Evolutionary conservation across 768 basidiomycete genomes (phyloP).

Genomic region (Leccinum ochraceum): DNA sequence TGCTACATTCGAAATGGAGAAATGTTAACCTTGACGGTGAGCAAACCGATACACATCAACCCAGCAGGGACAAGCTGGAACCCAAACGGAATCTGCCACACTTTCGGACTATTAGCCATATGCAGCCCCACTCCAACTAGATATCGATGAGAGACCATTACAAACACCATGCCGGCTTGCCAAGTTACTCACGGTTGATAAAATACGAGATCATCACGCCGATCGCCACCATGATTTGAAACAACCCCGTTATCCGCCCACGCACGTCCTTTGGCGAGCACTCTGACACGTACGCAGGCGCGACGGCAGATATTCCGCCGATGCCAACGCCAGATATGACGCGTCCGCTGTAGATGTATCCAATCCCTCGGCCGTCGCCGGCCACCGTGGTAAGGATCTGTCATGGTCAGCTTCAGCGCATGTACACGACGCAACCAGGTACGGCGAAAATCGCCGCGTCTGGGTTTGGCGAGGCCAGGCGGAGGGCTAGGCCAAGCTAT

Average conservation of each 20-base stretch:
- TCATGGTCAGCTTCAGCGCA: not conserved
- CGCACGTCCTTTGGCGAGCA: constrained; percentile 86
- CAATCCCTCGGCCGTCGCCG: constrained; percentile 52
- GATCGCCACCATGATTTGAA: constrained; percentile 83
- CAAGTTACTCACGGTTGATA: constrained; percentile 59
- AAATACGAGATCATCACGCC: constrained; percentile 89
- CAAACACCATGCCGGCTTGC: not conserved
- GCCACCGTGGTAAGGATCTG: constrained; percentile 76
- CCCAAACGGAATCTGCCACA: constrained; percentile 77
- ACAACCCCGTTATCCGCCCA: constrained; percentile 81
- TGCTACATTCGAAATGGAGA: not conserved
- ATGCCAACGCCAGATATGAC: constrained; percentile 80
- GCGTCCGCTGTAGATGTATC: constrained; percentile 78
- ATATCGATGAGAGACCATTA: constrained; percentile 3
- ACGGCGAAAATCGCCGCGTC: not conserved
- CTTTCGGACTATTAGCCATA: constrained; percentile 42
- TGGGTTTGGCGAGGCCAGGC: not conserved
- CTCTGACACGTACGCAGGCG: constrained; percentile 85
- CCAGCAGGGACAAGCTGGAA: constrained; percentile 76
- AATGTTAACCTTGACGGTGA: constrained; percentile 56
- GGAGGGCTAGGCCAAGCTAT: constrained; percentile 26
- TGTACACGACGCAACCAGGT: not conserved
- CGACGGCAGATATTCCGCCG: constrained; percentile 80
- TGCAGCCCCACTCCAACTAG: constrained; percentile 63
- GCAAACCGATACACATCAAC: constrained; percentile 63